Percentiles rank a stretch among this genome's conserved stretches.
phyloP scores from a whole-genome alignment of 768 basidiomycete genomes.

The Lentinula sp. region DNA sequence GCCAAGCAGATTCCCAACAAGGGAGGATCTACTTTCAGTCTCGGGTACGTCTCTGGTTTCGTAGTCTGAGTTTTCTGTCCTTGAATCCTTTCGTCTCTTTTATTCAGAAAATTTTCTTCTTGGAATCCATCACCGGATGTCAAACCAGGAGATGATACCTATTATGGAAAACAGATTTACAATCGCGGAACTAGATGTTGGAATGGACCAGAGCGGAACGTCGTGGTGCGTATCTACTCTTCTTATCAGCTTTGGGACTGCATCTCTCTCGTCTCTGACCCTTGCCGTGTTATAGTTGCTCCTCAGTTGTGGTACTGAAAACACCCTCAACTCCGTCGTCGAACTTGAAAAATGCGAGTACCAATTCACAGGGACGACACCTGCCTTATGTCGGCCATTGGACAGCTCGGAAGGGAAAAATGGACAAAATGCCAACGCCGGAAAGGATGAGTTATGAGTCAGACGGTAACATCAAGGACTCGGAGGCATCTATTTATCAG shows the following conservation, averaged over 20 bases:
- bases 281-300: constrained; percentile 46
- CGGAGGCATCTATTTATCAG: not conserved
- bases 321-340: constrained; percentile 65
- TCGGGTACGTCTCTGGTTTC: constrained; percentile 62
- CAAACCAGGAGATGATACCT: constrained; percentile 57
- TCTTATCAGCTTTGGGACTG: not conserved
- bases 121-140: constrained; percentile 69
- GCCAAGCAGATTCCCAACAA: constrained; percentile 85
- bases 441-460: constrained; percentile 34
- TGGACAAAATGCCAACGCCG: constrained; percentile 19
- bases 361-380: constrained; percentile 76
- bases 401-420: constrained; percentile 31
- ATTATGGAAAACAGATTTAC: constrained; percentile 81
- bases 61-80: not conserved
- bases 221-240: constrained; percentile 45
- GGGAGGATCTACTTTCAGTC: constrained; percentile 66
- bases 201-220: constrained; percentile 91
- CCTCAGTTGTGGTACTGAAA: constrained; percentile 81
- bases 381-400: constrained; percentile 71
- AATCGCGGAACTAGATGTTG: constrained; percentile 85
- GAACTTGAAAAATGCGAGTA: constrained; percentile 99
- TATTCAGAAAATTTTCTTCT: constrained; percentile 59
- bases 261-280: not conserved
- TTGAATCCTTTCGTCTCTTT: not conserved
- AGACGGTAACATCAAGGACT: not conserved